Percentiles rank a stretch among this genome's conserved stretches.
phyloP scores from a whole-genome alignment of 2,329 filamentous ascomycete species.

The Penicillium sclerotiorum region DNA sequence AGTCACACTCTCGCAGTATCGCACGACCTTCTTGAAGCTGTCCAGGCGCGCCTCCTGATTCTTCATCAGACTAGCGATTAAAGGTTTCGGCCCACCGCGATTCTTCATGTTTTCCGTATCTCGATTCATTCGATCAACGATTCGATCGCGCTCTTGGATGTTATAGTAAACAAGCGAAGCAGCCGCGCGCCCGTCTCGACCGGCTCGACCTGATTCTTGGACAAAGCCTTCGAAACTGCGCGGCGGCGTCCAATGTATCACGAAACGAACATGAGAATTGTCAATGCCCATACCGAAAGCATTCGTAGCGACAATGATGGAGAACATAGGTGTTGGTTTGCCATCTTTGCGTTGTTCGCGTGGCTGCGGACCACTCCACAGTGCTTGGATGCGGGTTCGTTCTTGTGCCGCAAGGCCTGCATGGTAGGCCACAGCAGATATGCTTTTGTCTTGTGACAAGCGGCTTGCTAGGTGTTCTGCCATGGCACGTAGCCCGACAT shows the following conservation, averaged over 20 bases:
- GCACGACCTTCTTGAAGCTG: conserved; percentile 69
- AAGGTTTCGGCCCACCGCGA: conserved; percentile 27
- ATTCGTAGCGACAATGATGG: conserved; percentile 91
- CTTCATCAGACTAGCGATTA: conserved; percentile 42
- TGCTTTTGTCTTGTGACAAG: conserved; percentile 36
- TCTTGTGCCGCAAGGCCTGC: conserved; percentile 71
- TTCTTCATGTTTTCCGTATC: conserved; percentile 45
- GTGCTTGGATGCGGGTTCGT: conserved; percentile 60
- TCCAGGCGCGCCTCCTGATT: conserved; percentile 53
- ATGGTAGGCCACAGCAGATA: conserved; percentile 51
- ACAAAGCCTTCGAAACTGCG: conserved; percentile 97
- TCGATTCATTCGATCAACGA: conserved; percentile 56
- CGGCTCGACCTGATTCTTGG: conserved; percentile 90
- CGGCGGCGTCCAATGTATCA: conserved; percentile 90
- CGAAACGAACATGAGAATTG: conserved; percentile 91
- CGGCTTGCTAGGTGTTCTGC: conserved; percentile 44
- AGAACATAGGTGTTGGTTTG: conserved; percentile 65
- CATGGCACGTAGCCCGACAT: conserved; percentile 46
- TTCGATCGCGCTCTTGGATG: conserved; percentile 79
- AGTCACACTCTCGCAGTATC: conserved; percentile 77
- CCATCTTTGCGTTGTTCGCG: conserved; percentile 9
- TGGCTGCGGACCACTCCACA: conserved; percentile 39
- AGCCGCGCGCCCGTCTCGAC: conserved; percentile 83
- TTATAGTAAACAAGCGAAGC: conserved; percentile 91
- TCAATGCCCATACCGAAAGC: conserved; percentile 99